These are phyloP conservation scores for Teunomyces aglyptinius DNA, from an alignment of 805 yeast species.

Conservation along the genomic window DNA sequence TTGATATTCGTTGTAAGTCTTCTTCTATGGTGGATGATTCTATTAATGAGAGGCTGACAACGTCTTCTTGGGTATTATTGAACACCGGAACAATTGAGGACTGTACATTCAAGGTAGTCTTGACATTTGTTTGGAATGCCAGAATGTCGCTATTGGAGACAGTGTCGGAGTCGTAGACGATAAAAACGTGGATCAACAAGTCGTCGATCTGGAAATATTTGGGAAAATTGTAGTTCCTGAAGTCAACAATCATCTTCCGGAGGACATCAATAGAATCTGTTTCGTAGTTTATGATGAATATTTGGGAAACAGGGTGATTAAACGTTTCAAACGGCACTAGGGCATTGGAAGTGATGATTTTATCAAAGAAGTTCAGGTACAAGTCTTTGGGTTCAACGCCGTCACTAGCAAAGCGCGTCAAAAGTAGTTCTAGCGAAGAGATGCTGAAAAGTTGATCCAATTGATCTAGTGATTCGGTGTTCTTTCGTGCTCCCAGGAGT, in stretches of 20 bases:
- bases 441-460: slow-evolving; percentile 34
- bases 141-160: slow-evolving; percentile 27
- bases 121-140: slow-evolving; percentile 27
- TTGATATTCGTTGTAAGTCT: slow-evolving; percentile 40
- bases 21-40: slow-evolving; percentile 50
- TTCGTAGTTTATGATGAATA: slow-evolving; percentile 59
- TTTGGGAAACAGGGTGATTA: slow-evolving; percentile 79
- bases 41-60: slow-evolving; percentile 4
- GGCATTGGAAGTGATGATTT: slow-evolving; percentile 55
- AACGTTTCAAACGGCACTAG: slow-evolving; percentile 80
- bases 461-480: slow-evolving; percentile 12
- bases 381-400: slow-evolving; percentile 22
- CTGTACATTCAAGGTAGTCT: slow-evolving; percentile 22
- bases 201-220: slow-evolving; percentile 67
- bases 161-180: slow-evolving; percentile 26
- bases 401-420: slow-evolving; percentile 16
- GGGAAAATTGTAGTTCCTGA: slow-evolving; percentile 53
- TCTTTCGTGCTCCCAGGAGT: slow-evolving; percentile 8
- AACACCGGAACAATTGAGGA: slow-evolving; percentile 21
- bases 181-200: slow-evolving; percentile 44
- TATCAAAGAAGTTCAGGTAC: slow-evolving; percentile 57
- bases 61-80: slow-evolving; percentile 10
- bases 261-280: slow-evolving; percentile 55
- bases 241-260: slow-evolving; percentile 51
- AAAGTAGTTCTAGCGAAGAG: slow-evolving; percentile 32